Evolutionary conservation across 2,329 filamentous ascomycete species (phyloP).

Genomic region (Cytospora chrysosperma): DNA sequence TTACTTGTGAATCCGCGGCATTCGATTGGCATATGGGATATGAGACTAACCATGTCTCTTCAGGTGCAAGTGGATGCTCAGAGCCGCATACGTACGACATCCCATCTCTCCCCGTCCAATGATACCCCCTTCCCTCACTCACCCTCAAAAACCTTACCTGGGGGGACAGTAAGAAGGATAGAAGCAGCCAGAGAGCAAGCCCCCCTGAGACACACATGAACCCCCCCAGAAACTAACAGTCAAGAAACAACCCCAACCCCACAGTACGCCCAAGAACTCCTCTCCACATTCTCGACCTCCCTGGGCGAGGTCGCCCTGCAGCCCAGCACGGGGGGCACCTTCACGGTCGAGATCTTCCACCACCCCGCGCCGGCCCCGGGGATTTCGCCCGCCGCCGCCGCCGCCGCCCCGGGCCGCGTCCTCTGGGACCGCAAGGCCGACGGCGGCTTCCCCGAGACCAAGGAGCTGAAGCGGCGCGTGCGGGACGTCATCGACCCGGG

Average conservation of each 20-base stretch:
- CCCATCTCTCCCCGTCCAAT: constrained; percentile 28
- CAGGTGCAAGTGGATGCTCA: constrained; percentile 85
- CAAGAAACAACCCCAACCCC: background rate
- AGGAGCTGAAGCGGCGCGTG: constrained; percentile 82
- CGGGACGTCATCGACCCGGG: constrained; percentile 79
- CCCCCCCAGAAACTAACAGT: background rate
- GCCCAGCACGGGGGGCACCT: constrained; percentile 80
- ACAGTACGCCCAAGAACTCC: constrained; percentile 89
- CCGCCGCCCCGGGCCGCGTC: constrained; percentile 44
- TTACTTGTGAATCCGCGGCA: too few relatives aligned
- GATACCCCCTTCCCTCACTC: constrained; percentile 1
- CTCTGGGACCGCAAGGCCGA: constrained; percentile 88
- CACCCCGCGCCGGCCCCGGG: constrained; percentile 23
- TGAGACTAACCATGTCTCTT: background rate
- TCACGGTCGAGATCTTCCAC: constrained; percentile 66
- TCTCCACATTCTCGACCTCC: constrained; percentile 83
- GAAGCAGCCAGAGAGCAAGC: background rate
- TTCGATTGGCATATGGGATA: background rate
- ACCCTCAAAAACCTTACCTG: background rate
- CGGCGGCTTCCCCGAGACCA: constrained; percentile 91
- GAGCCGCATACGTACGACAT: constrained; percentile 72
- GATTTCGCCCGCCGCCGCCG: constrained; percentile 27
- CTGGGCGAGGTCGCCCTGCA: constrained; percentile 87
- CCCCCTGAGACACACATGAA: background rate
- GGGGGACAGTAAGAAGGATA: too few relatives aligned